These are phyloP conservation scores for Cladosporium sp. DNA, from an alignment of 2,329 filamentous ascomycete species.

Conservation along the genomic window DNA sequence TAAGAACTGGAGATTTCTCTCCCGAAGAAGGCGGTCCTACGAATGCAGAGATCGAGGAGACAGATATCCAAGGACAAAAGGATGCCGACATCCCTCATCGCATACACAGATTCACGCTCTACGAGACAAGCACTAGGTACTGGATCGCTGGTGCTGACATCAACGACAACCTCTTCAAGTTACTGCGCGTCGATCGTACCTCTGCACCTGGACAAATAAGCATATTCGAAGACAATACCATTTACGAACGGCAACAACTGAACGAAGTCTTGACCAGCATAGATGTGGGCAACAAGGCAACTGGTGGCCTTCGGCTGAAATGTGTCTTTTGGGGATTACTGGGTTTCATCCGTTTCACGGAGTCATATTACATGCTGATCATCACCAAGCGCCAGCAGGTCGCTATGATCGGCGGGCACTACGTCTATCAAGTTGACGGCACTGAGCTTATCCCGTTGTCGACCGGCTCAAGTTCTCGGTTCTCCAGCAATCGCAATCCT, in stretches of 20 bases:
- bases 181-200: slow-evolving; percentile 92
- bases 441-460: slow-evolving; percentile 90
- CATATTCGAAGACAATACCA: slow-evolving; percentile 89
- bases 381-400: slow-evolving; percentile 96
- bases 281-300: slow-evolving; percentile 88
- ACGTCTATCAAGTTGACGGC: slow-evolving; percentile 90
- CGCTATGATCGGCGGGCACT: slow-evolving; percentile 93
- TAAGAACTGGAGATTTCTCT: slow-evolving; percentile 15
- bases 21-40: background rate
- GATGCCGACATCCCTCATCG: slow-evolving; percentile 27
- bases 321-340: slow-evolving; percentile 91
- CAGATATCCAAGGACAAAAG: slow-evolving; percentile 22
- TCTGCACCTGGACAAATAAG: slow-evolving; percentile 75
- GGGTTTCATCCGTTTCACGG: slow-evolving; percentile 94
- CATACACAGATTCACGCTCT: slow-evolving; percentile 97
- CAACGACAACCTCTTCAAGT: slow-evolving; percentile 81
- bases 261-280: slow-evolving; percentile 90
- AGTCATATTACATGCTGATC: slow-evolving; percentile 93
- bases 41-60: slow-evolving; percentile 17
- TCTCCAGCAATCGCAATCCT: slow-evolving; percentile 77
- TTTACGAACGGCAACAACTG: slow-evolving; percentile 91
- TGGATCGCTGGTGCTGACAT: slow-evolving; percentile 94
- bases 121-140: slow-evolving; percentile 90
- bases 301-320: slow-evolving; percentile 84
- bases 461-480: slow-evolving; percentile 64